These are phyloP conservation scores for Aspergillus pseudoterreus DNA, from an alignment of 2,329 filamentous ascomycete genomes.

Conservation along the genomic window DNA sequence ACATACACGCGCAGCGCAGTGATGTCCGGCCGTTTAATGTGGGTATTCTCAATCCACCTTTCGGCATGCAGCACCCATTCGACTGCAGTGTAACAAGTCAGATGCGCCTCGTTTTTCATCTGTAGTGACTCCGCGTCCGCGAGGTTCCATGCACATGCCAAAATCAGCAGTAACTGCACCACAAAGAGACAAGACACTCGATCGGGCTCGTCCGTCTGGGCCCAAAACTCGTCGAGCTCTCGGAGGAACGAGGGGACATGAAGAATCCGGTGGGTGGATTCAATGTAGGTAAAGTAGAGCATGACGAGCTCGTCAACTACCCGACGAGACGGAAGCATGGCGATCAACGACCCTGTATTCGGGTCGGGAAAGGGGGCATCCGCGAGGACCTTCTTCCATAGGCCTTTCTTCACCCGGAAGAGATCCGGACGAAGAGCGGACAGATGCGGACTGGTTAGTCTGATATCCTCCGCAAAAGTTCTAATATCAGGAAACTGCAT, in stretches of 20 bases:
- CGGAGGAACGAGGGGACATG: slow-evolving; percentile 39
- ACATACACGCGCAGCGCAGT: slow-evolving; percentile 50
- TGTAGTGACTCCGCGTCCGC: slow-evolving; percentile 26
- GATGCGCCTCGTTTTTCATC: slow-evolving; percentile 22
- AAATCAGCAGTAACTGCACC: slow-evolving; percentile 35
- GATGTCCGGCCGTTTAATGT: slow-evolving; percentile 52
- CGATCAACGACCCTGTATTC: slow-evolving; percentile 26
- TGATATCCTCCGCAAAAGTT: slow-evolving; percentile 36
- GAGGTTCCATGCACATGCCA: slow-evolving; percentile 38
- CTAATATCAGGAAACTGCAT: slow-evolving; percentile 36
- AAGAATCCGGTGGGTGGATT: slow-evolving; percentile 38
- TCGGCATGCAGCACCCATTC: slow-evolving; percentile 91
- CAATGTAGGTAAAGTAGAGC: slow-evolving; percentile 38
- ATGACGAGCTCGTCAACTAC: slow-evolving; percentile 36
- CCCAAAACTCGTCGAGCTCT: slow-evolving; percentile 37
- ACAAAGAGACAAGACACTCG: slow-evolving; percentile 29
- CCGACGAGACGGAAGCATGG: slow-evolving; percentile 32
- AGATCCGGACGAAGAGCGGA: slow-evolving; percentile 32
- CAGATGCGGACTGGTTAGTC: slow-evolving; percentile 33
- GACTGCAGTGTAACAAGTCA: slow-evolving; percentile 31
- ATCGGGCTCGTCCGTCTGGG: slow-evolving; percentile 21
- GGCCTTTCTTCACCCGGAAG: slow-evolving; percentile 28
- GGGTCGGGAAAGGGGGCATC: slow-evolving; percentile 28
- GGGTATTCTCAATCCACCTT: slow-evolving; percentile 77
- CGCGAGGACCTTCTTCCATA: slow-evolving; percentile 27